Percentiles rank a stretch among this genome's conserved stretches.
phyloP scores from a whole-genome alignment of 176 grass and related monocot species.

The Musa beccarii region DNA sequence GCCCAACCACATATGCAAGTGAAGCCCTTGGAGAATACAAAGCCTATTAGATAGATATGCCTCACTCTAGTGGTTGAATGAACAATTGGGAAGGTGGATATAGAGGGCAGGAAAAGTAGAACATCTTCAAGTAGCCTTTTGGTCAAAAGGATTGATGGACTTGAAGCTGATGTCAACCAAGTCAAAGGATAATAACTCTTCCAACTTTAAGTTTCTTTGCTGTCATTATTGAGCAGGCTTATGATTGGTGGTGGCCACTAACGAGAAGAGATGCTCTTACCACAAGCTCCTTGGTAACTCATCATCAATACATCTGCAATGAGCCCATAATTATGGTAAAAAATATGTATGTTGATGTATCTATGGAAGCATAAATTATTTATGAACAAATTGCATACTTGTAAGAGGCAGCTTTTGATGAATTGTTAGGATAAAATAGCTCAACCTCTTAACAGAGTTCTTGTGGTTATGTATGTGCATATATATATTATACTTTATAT shows the following conservation, averaged over 20 bases:
- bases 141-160: not conserved
- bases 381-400: no score
- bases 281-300: not conserved
- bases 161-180: not conserved
- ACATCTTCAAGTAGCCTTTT: not conserved
- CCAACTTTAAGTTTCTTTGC: not conserved
- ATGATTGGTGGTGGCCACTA: not conserved
- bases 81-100: not conserved
- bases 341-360: no score
- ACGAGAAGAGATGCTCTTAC: not conserved
- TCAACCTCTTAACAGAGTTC: no score
- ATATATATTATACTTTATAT: no score
- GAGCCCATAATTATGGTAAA: not conserved
- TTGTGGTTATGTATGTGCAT: no score
- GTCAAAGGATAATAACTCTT: slow-evolving; percentile 1
- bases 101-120: not conserved
- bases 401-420: no score
- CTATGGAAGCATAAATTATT: no score
- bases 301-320: not conserved
- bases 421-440: no score
- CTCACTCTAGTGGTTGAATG: no score
- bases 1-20: no score
- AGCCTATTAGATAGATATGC: no score
- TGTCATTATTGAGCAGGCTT: not conserved
- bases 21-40: no score